Evolutionary conservation across 164 flowering plant species (phyloP).

Genomic region (Berberis vulgaris): DNA sequence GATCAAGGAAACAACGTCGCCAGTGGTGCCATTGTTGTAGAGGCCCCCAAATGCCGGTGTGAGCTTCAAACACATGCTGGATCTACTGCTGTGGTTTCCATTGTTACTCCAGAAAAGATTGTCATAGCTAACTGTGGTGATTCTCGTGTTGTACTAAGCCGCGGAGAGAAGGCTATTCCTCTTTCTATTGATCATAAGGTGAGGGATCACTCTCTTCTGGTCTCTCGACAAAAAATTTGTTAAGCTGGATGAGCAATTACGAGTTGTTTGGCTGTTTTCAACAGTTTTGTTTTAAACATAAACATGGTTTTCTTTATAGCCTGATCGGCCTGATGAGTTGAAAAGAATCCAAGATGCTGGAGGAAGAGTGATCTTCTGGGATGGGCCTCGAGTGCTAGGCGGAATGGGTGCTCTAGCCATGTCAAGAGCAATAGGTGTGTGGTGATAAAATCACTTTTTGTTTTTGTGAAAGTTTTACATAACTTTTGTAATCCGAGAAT

Average conservation of each 20-base stretch:
- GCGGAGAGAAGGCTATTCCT: constrained; percentile 49
- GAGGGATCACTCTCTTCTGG: neutral
- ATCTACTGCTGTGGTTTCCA: constrained; percentile 75
- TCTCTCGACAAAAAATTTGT: neutral
- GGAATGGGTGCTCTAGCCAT: constrained; percentile 47
- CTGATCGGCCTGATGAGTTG: constrained; percentile 80
- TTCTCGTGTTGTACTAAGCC: constrained; percentile 72
- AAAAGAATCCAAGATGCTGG: constrained; percentile 63
- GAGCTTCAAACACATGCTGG: constrained; percentile 75
- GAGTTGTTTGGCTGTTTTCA: neutral
- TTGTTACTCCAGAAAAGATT: constrained; percentile 56
- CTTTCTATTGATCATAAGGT: constrained; percentile 66
- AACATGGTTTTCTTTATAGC: constrained; percentile 25
- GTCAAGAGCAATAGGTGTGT: constrained; percentile 77
- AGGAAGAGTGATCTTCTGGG: constrained; percentile 82
- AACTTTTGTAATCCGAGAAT: too few relatives aligned
- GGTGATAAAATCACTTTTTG: too few relatives aligned
- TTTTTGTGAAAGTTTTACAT: too few relatives aligned
- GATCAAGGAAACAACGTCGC: too few relatives aligned
- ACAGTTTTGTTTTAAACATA: neutral
- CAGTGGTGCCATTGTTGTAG: too few relatives aligned
- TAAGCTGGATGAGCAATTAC: neutral
- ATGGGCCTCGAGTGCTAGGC: constrained; percentile 71
- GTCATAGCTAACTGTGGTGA: constrained; percentile 88
- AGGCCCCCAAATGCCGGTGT: too few relatives aligned